These are phyloP conservation scores for Glaciozyma martinii DNA, from an alignment of 768 basidiomycete genomes.

Conservation along the genomic window DNA sequence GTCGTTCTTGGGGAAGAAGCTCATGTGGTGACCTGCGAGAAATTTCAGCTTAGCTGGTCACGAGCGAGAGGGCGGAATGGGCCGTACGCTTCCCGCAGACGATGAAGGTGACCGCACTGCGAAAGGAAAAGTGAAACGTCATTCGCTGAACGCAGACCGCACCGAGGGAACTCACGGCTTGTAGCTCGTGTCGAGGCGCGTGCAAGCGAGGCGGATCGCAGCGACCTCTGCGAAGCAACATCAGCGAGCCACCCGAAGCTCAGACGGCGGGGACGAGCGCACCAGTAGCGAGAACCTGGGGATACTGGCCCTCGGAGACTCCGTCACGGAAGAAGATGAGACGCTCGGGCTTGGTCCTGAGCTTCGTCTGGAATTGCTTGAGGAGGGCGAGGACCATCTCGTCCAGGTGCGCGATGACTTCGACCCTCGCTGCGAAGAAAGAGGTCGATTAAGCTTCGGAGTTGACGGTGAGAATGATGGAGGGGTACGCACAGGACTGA, in stretches of 20 bases:
- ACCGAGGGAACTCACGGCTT: not conserved
- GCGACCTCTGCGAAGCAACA: not conserved
- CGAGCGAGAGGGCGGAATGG: too few species aligned
- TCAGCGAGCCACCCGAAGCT: not conserved
- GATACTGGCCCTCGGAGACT: slow-evolving; percentile 20
- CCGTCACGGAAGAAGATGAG: slow-evolving; percentile 17
- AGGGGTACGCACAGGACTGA: not conserved
- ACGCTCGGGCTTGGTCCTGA: not conserved
- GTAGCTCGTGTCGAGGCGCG: slow-evolving; percentile 18
- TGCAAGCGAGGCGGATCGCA: not conserved
- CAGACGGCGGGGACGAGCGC: not conserved
- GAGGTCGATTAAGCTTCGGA: not conserved
- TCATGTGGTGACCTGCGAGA: slow-evolving; percentile 13
- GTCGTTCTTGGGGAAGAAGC: slow-evolving; percentile 21
- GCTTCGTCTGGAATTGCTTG: not conserved
- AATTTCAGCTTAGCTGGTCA: too few species aligned
- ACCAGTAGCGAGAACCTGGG: slow-evolving; percentile 16
- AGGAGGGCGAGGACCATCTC: slow-evolving; percentile 17
- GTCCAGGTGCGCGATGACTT: not conserved
- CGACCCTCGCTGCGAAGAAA: not conserved
- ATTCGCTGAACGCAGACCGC: not conserved
- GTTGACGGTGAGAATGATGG: not conserved
- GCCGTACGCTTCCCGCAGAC: slow-evolving; percentile 21
- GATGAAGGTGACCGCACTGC: slow-evolving; percentile 20
- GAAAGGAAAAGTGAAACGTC: not conserved